These are phyloP conservation scores for Chlorella variabilis DNA, from an alignment of 163 green algal species.

Conservation along the genomic window DNA sequence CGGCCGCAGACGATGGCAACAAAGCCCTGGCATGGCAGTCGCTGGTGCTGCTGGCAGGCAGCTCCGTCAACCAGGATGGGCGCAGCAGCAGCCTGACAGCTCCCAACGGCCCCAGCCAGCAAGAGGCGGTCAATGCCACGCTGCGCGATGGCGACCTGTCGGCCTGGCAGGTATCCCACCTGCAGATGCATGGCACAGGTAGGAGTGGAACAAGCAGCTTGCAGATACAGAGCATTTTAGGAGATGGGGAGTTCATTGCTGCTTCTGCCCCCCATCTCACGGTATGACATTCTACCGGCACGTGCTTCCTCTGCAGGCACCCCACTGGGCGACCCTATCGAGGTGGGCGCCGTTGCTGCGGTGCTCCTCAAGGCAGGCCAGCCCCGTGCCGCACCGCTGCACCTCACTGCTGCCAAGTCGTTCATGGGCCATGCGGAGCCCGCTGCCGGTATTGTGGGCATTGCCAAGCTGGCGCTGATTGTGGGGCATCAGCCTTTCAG, in stretches of 20 bases:
- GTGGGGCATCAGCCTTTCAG: constrained; percentile 21
- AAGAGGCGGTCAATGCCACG: constrained; percentile 47
- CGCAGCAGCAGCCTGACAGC: constrained; percentile 84
- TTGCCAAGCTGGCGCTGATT: constrained; percentile 49
- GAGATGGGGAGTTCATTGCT: too few relatives aligned
- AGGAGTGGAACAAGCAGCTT: too few relatives aligned
- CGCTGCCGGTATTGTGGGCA: constrained; percentile 76
- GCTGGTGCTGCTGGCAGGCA: constrained; percentile 61
- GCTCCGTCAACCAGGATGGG: constrained; percentile 89
- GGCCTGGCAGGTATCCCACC: constrained; percentile 30
- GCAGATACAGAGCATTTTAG: too few relatives aligned
- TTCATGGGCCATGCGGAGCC: constrained; percentile 81
- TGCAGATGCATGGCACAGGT: constrained; percentile 70
- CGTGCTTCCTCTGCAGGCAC: constrained; percentile 52
- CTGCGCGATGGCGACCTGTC: constrained; percentile 28
- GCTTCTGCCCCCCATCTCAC: too few relatives aligned
- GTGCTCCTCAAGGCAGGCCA: constrained; percentile 58
- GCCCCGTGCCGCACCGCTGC: neutral
- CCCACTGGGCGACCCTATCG: constrained; percentile 84
- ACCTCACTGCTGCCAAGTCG: constrained; percentile 74
- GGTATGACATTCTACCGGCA: neutral
- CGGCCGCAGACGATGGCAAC: neutral
- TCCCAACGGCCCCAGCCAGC: constrained; percentile 84
- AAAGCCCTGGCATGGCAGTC: neutral
- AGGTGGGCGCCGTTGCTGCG: constrained; percentile 75